A percentile compares a stretch with the other conserved stretches of the same genome.
Conservation (phyloP, 1,284 basidiomycete species). For the Puccinia hordei region DNA sequence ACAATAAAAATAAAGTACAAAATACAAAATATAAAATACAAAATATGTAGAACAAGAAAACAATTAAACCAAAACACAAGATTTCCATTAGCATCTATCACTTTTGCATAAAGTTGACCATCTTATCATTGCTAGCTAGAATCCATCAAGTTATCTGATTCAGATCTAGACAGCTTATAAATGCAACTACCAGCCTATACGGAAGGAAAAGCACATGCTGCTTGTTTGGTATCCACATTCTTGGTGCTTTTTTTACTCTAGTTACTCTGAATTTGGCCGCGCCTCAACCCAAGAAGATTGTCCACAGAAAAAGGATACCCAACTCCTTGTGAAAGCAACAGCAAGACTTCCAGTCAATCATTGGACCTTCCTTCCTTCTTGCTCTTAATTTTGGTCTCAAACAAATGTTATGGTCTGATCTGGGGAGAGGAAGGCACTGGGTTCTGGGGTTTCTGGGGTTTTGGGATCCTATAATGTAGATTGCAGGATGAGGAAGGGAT, state of each 20-base stretch:
- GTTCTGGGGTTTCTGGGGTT: no score
- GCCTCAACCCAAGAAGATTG: neutral
- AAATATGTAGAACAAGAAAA: no score
- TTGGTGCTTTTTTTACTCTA: slow-evolving; percentile 3
- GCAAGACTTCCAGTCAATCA: slow-evolving; percentile 11
- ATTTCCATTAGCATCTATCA: neutral
- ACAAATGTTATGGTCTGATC: no score
- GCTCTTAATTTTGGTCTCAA: slow-evolving; percentile 67
- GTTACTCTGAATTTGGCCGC: slow-evolving; percentile 6
- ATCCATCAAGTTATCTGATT: neutral
- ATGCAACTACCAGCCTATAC: neutral
- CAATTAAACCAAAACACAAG: no score
- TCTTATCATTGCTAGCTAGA: neutral
- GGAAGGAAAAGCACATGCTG: neutral
- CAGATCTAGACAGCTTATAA: neutral
- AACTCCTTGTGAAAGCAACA: slow-evolving; percentile 34
- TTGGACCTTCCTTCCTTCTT: slow-evolving; percentile 18
- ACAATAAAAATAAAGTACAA: no score
- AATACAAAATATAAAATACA: no score
- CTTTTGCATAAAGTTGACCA: neutral
- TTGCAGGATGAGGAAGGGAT: no score
- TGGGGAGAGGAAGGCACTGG: no score
- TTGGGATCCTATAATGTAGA: no score
- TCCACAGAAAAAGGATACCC: slow-evolving; percentile 23
- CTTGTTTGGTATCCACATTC: slow-evolving; percentile 1